A percentile compares a stretch with the other conserved stretches of the same genome.
phyloP scores from a whole-genome alignment of 2,329 filamentous ascomycete species.

The Plenodomus biglobosus region DNA sequence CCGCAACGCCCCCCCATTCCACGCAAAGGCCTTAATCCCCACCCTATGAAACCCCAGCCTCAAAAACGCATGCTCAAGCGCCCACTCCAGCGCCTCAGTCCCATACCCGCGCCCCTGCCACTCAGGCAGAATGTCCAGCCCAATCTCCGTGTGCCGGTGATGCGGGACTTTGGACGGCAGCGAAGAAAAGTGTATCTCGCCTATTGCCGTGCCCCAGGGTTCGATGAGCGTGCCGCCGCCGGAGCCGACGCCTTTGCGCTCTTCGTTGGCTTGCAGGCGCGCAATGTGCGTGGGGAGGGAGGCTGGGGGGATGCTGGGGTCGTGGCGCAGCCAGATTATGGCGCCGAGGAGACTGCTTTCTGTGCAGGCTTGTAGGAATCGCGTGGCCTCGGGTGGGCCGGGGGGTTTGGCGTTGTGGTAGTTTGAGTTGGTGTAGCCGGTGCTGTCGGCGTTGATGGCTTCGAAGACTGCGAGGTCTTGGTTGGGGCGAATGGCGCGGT shows the following conservation, averaged over 20 bases:
- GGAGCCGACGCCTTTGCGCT: not conserved
- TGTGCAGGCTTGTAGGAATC: slow-evolving; percentile 18
- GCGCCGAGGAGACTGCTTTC: slow-evolving; percentile 25
- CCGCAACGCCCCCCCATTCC: slow-evolving; percentile 47
- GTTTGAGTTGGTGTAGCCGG: slow-evolving; percentile 32
- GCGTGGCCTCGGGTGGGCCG: slow-evolving; percentile 10
- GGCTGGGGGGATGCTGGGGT: not conserved
- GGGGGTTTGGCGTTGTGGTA: slow-evolving; percentile 23
- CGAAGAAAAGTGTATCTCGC: slow-evolving; percentile 14
- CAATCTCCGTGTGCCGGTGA: slow-evolving; percentile 49
- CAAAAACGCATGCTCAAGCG: slow-evolving; percentile 50
- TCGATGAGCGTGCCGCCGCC: not conserved
- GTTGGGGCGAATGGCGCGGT: slow-evolving; percentile 25
- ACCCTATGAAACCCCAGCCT: slow-evolving; percentile 51
- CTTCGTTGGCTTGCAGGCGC: not conserved
- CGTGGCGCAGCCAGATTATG: slow-evolving; percentile 23
- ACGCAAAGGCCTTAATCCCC: slow-evolving; percentile 45
- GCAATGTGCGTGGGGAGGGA: not conserved
- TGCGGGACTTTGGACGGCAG: slow-evolving; percentile 22
- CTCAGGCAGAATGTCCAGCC: slow-evolving; percentile 37
- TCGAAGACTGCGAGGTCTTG: slow-evolving; percentile 28
- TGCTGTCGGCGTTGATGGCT: slow-evolving; percentile 25
- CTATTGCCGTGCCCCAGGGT: slow-evolving; percentile 7
- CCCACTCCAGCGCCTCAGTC: slow-evolving; percentile 52
- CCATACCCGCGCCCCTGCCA: slow-evolving; percentile 51